Percentiles rank a stretch among this genome's conserved stretches.
These are phyloP conservation scores for Colletotrichum siamense DNA, from an alignment of 2,329 filamentous ascomycete genomes.

Conservation along the genomic window DNA sequence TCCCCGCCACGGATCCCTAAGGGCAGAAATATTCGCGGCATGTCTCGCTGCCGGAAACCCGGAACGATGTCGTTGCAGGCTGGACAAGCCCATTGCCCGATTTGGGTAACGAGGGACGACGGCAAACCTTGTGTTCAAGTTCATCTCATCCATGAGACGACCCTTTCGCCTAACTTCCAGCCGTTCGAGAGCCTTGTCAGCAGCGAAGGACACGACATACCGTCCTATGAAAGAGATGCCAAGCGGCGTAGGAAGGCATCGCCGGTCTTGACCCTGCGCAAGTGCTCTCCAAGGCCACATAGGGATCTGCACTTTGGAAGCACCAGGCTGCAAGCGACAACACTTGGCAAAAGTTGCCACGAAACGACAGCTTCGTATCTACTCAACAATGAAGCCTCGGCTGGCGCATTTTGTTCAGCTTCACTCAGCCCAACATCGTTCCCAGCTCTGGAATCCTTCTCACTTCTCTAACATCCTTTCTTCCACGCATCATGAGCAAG, in stretches of 20 bases:
- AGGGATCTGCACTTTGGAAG: neutral
- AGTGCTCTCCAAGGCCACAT: neutral
- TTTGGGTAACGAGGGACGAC: neutral
- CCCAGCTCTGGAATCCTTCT: neutral
- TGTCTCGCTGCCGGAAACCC: neutral
- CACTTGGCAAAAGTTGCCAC: neutral
- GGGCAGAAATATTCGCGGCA: neutral
- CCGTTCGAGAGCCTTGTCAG: neutral
- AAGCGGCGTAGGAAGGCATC: neutral
- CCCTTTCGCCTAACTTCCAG: neutral
- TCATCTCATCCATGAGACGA: slow-evolving; percentile 1
- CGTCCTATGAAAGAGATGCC: neutral
- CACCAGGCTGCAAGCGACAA: neutral
- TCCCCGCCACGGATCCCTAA: neutral
- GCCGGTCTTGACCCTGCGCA: neutral
- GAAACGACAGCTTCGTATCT: accelerated
- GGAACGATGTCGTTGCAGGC: neutral
- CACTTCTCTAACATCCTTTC: neutral
- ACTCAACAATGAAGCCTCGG: accelerated
- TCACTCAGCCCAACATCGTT: neutral
- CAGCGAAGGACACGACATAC: neutral
- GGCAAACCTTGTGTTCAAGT: neutral
- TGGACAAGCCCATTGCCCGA: neutral
- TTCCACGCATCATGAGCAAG: neutral
- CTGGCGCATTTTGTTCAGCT: neutral